A percentile compares a stretch with the other conserved stretches of the same genome.
phyloP scores from a whole-genome alignment of 768 basidiomycete genomes.

The Crassisporium funariophilum region DNA sequence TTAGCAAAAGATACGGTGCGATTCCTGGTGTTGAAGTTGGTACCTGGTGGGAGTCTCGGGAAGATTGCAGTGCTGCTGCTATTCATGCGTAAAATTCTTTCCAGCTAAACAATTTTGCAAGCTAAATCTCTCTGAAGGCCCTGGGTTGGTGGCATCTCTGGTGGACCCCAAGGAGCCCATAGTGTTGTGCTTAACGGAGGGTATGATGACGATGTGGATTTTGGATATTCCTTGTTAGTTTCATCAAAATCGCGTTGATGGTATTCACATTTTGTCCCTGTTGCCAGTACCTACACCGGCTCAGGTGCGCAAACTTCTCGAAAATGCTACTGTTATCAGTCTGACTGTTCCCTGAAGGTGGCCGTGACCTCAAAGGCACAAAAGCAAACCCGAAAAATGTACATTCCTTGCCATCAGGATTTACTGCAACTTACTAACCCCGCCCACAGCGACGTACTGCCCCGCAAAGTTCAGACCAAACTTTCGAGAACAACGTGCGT shows the following conservation, averaged over 20 bases:
- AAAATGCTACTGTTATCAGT: not conserved
- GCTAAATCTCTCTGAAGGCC: constrained; percentile 49
- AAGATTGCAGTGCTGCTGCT: constrained; percentile 71
- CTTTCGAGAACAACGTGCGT: constrained; percentile 65
- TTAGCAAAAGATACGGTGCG: constrained; percentile 74
- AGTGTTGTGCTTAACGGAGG: constrained; percentile 89
- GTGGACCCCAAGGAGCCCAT: constrained; percentile 68
- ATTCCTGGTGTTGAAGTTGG: constrained; percentile 83
- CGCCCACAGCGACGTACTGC: constrained; percentile 81
- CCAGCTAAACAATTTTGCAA: not conserved
- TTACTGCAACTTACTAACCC: not conserved
- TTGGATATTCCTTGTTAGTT: constrained; percentile 81
- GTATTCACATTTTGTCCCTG: not conserved
- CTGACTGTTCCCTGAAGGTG: constrained; percentile 48
- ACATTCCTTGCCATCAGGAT: not conserved
- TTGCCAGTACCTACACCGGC: constrained; percentile 74
- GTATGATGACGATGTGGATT: constrained; percentile 83
- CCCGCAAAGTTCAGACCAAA: constrained; percentile 82
- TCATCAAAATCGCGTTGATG: not conserved
- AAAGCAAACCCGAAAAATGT: constrained; percentile 84
- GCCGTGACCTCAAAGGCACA: constrained; percentile 86
- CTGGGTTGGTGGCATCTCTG: constrained; percentile 81
- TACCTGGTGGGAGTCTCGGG: constrained; percentile 80
- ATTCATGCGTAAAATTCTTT: constrained; percentile 74
- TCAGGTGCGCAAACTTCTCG: constrained; percentile 46